These are phyloP conservation scores for Dendrostoma leiphaemia DNA, from an alignment of 2,329 filamentous ascomycete genomes.

Conservation along the genomic window DNA sequence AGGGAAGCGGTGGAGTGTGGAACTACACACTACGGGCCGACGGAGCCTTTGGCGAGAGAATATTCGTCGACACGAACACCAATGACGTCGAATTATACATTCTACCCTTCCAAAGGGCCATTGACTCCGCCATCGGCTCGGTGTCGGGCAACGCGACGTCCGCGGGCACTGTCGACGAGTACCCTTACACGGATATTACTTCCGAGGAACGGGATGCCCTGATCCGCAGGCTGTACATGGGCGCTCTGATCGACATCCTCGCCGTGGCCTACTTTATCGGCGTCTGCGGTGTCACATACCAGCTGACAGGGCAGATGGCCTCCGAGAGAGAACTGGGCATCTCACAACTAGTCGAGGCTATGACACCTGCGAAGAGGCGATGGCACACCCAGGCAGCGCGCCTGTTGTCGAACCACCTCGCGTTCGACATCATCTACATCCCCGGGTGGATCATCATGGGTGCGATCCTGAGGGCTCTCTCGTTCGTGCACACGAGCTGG, in stretches of 20 bases:
- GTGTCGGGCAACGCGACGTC: conserved; percentile 31
- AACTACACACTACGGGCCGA: conserved; percentile 73
- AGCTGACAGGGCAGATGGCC: conserved; percentile 82
- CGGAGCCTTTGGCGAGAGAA: conserved; percentile 47
- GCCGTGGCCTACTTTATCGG: conserved; percentile 77
- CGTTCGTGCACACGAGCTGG: conserved; percentile 63
- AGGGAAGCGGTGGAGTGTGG: conserved; percentile 55
- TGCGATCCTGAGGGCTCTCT: conserved; percentile 58
- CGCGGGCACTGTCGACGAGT: conserved; percentile 49
- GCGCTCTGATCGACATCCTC: conserved; percentile 70
- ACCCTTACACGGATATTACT: conserved; percentile 73
- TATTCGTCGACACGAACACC: conserved; percentile 51
- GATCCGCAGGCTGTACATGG: conserved; percentile 70
- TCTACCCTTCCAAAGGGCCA: conserved; percentile 66
- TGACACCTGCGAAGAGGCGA: conserved; percentile 73
- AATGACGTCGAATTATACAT: conserved; percentile 68
- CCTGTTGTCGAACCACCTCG: conserved; percentile 75
- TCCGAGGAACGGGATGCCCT: conserved; percentile 62
- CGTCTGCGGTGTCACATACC: conserved; percentile 80
- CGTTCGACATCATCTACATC: conserved; percentile 76
- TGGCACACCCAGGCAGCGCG: conserved; percentile 79
- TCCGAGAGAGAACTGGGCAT: conserved; percentile 84
- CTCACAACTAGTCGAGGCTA: conserved; percentile 84
- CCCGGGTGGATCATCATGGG: conserved; percentile 81
- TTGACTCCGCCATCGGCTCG: conserved; percentile 62